Conservation (phyloP, 2,329 filamentous ascomycete species). For the Aspergillus phoenicis region DNA sequence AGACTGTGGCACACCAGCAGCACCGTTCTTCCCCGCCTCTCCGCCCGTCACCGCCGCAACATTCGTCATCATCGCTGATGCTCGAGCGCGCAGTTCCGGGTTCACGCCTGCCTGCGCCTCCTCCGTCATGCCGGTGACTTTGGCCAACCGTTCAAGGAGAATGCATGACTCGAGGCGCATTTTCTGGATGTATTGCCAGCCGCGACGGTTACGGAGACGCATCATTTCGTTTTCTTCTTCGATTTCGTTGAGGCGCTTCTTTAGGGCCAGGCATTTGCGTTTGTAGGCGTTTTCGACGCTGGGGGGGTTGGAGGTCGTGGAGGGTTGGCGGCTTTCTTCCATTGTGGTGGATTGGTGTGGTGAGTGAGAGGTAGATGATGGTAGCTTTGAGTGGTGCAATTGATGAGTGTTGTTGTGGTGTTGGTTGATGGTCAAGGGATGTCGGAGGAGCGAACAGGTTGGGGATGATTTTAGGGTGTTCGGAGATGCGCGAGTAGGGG, state of each 20-base stretch:
- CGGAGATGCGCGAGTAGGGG: neutral
- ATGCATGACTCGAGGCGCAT: conserved; percentile 67
- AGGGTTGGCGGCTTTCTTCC: conserved; percentile 34
- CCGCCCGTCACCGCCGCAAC: conserved; percentile 28
- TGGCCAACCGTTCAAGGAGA: conserved; percentile 45
- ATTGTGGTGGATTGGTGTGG: conserved; percentile 22
- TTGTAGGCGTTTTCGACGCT: conserved; percentile 96
- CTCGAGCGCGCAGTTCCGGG: conserved; percentile 42
- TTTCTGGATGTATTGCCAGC: conserved; percentile 86
- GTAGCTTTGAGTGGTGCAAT: neutral
- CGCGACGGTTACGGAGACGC: conserved; percentile 73
- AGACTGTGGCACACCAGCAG: conserved; percentile 21
- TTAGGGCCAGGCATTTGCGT: conserved; percentile 92
- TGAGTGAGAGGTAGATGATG: neutral
- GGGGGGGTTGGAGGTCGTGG: conserved; percentile 62
- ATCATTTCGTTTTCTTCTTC: conserved; percentile 88
- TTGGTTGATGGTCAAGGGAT: neutral
- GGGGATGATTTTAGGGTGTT: neutral
- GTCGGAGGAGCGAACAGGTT: neutral
- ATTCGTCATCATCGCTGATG: conserved; percentile 36
- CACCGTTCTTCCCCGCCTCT: conserved; percentile 24
- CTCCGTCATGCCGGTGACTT: conserved; percentile 46
- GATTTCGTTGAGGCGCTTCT: conserved; percentile 86
- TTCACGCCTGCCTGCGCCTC: conserved; percentile 38
- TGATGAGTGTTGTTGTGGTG: neutral